These are phyloP conservation scores for Strobilomyces confusus DNA, from an alignment of 768 basidiomycete genomes.

Conservation along the genomic window DNA sequence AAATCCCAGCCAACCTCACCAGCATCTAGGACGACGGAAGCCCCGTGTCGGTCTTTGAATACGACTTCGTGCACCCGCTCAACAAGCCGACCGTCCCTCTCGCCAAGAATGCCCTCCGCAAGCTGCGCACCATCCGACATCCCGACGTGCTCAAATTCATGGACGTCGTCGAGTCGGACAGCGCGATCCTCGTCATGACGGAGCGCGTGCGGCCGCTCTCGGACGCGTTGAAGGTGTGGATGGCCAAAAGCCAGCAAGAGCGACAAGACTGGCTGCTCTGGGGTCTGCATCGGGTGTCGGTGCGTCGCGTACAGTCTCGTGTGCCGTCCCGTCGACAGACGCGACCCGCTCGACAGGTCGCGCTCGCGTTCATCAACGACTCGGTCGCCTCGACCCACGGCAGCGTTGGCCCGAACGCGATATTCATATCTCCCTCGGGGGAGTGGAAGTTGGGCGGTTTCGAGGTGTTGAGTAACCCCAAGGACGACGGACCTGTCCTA, in stretches of 20 bases:
- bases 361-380: constrained; percentile 86
- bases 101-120: constrained; percentile 86
- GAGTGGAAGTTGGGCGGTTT: constrained; percentile 98
- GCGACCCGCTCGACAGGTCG: constrained; percentile 51
- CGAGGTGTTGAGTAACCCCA: constrained; percentile 80
- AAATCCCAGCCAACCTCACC: constrained; percentile 15
- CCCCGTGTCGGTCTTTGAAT: constrained; percentile 87
- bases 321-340: not conserved
- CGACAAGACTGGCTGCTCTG: constrained; percentile 89
- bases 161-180: constrained; percentile 89
- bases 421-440: constrained; percentile 89
- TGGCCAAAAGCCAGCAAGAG: constrained; percentile 56
- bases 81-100: constrained; percentile 63
- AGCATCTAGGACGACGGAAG: constrained; percentile 76
- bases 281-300: constrained; percentile 89
- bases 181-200: constrained; percentile 86
- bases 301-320: constrained; percentile 30
- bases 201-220: constrained; percentile 84
- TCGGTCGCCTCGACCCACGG: constrained; percentile 81
- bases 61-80: constrained; percentile 64
- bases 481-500: constrained; percentile 72
- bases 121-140: constrained; percentile 87
- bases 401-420: constrained; percentile 63
- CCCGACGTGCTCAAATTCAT: constrained; percentile 96
- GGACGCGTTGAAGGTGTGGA: constrained; percentile 57